Base-by-base conservation (phyloP, 257 asterid genomes). In the Plantago elongata region DNA sequence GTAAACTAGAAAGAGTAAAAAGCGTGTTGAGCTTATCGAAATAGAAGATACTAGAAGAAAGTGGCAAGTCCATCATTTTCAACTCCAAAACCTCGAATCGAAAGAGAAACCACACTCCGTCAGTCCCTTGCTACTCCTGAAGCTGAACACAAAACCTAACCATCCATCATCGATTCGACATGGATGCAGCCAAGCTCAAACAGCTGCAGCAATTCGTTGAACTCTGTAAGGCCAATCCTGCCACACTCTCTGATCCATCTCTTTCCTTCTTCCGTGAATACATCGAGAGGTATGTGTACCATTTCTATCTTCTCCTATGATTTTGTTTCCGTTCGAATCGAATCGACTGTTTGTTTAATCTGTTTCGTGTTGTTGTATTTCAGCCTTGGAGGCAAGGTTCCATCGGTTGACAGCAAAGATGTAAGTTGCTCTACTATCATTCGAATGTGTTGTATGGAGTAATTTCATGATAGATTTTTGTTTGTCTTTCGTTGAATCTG, bases 301-400 rank as follows among this genome's bases (percentile, higher is more conserved):
- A 14, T 34, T 34, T 60, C 16, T 60, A 5, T 9, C 55, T 34
- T 0, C n/a, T n/a, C n/a, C n/a, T n/a, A n/a, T n/a, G n/a, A n/a
- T n/a, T n/a, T n/a, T n/a, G n/a, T n/a, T n/a, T n/a, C n/a, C n/a
- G n/a, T n/a, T n/a, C n/a, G n/a, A n/a, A n/a, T n/a, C 13, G 57
- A 22, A 22, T 22, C 27, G 43, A 44, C 7, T 47, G 30, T 34
- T 46, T 15, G 56, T 37, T 38, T 49, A 43, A 15, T 10, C 27
- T 38, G 59, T 13, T 45, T 40, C 42, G 45, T 50, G 9, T 54
- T 15, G 30, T 3, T 14, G 13, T 62, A 9, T 16, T 67, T 64
- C 84, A 93, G 99, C 65, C 87, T 93, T 13, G 99, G 99, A 61
- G 99, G 95, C 63, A 66, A 75, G 81, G 73, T 93, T 74, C 99